Evolutionary conservation across 371 early-diverging fungal species (phyloP), one percentile per base, ranked within the genome.

Genomic region (Chytridiales sp.): DNA sequence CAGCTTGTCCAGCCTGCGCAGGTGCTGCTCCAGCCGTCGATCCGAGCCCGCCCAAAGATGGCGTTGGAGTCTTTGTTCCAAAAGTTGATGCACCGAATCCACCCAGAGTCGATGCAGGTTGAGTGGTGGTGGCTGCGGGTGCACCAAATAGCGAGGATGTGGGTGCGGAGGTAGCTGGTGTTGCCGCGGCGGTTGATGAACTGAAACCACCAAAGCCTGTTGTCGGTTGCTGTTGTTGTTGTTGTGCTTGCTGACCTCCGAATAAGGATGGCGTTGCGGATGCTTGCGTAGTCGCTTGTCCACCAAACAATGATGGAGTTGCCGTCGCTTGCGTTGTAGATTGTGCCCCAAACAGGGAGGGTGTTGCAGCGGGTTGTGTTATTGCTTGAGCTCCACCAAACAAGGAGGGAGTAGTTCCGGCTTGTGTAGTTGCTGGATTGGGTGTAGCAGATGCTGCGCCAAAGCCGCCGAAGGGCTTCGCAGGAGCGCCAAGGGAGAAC

Each of bases 91-190:
- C 36, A n/a, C 61, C 44, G 34, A 54, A 54, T 27, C 17, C n/a
- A 41, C 24, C 24, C 4, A 24, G 9, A 5, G 44, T 22, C 30
- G 41, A 26, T 34, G 32, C 27, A 5, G 56, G 27, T 15, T 46
- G 59, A 26, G 52, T n/a, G 9, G 46, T 6, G 32, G 29, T 11
- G 24, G 64, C 35, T 44, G 64, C 58, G 8, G 58, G 19, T 29
- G 52, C 49, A 3, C 32, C 59, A 30, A 51, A 49, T 5, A 34
- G 39, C 17, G 48, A n/a, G 29, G 49, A 11, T 11, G 15, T 27
- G 15, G 29, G n/a, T 8, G 49, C 1, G 15, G 49, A 24, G 26
- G 47, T 22, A 13, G 47, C 21, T 11, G 47, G 13, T n/a, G 47
- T 13, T 11, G 47, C 13, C 13, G 47, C 13, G 26, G 21, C 47